These are phyloP conservation scores for Thalassiosira hispida DNA, from an alignment of 352 stramenopile species.

Conservation along the genomic window DNA sequence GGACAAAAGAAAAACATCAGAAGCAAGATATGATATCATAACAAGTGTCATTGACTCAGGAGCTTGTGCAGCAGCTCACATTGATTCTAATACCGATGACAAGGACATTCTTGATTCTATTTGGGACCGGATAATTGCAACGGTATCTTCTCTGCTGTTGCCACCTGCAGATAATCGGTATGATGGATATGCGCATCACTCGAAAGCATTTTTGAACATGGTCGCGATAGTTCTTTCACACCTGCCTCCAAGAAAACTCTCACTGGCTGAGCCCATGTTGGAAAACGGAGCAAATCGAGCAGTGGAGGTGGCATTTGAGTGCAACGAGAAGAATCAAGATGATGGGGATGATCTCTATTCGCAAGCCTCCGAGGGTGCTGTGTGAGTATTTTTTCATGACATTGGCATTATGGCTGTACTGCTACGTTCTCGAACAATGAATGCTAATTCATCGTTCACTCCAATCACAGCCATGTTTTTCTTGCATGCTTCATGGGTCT, in stretches of 20 bases:
- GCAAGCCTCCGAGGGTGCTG: conserved; percentile 35
- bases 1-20: conserved; percentile 28
- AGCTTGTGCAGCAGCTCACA: conserved; percentile 37
- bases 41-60: conserved; percentile 60
- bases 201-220: conserved; percentile 61
- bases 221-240: conserved; percentile 52
- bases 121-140: conserved; percentile 56
- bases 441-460: conserved; percentile 3
- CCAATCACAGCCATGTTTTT: conserved; percentile 47
- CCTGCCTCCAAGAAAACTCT: conserved; percentile 47
- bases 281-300: conserved; percentile 58
- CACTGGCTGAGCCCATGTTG: conserved; percentile 47
- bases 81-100: conserved; percentile 41
- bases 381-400: conserved; percentile 17
- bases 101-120: conserved; percentile 50
- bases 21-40: conserved; percentile 59
- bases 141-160: conserved; percentile 50
- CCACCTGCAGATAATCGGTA: conserved; percentile 42
- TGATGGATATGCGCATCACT: conserved; percentile 55
- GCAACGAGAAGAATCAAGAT: conserved; percentile 31
- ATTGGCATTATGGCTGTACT: no score
- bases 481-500: conserved; percentile 65
- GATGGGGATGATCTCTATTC: conserved; percentile 28
- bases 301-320: conserved; percentile 58
- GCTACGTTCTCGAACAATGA: no score